A percentile compares a stretch with the other conserved stretches of the same genome.
phyloP scores from a whole-genome alignment of 2,329 filamentous ascomycete species.

The Trichophyton benhamiae region DNA sequence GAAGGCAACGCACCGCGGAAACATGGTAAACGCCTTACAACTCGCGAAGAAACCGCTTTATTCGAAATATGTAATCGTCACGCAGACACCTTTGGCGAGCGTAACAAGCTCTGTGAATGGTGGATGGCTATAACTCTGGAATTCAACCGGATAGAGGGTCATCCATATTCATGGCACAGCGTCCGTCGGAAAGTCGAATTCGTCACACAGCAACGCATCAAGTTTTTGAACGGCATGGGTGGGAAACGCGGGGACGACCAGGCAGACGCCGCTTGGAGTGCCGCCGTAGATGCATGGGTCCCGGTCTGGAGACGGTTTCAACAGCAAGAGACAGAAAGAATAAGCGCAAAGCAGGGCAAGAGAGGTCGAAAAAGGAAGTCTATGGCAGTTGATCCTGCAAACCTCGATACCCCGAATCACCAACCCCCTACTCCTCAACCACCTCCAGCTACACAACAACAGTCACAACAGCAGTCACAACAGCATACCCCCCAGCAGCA shows the following conservation, averaged over 20 bases:
- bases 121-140: slow-evolving; percentile 29
- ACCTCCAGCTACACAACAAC: slow-evolving; percentile 6
- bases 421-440: slow-evolving; percentile 2
- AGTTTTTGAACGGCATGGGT: slow-evolving; percentile 27
- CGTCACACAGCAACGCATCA: slow-evolving; percentile 31
- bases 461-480: slow-evolving; percentile 4
- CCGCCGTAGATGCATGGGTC: slow-evolving; percentile 30
- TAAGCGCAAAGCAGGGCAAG: slow-evolving; percentile 27
- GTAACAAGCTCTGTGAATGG: slow-evolving; percentile 33
- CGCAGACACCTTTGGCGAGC: slow-evolving; percentile 26
- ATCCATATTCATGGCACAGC: slow-evolving; percentile 33
- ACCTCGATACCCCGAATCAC: background rate
- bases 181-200: slow-evolving; percentile 32
- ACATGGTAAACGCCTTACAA: slow-evolving; percentile 29
- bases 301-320: slow-evolving; percentile 31
- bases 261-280: slow-evolving; percentile 29
- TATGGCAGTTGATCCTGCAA: background rate
- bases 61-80: slow-evolving; percentile 32
- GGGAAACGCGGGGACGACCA: slow-evolving; percentile 22
- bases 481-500: slow-evolving; percentile 1
- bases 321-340: slow-evolving; percentile 26
- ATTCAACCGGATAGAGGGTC: slow-evolving; percentile 27
- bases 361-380: slow-evolving; percentile 20
- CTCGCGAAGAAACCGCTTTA: slow-evolving; percentile 29
- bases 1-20: slow-evolving; percentile 16